Conservation (phyloP, 2,329 filamentous ascomycete species). For the Fusarium citri region DNA sequence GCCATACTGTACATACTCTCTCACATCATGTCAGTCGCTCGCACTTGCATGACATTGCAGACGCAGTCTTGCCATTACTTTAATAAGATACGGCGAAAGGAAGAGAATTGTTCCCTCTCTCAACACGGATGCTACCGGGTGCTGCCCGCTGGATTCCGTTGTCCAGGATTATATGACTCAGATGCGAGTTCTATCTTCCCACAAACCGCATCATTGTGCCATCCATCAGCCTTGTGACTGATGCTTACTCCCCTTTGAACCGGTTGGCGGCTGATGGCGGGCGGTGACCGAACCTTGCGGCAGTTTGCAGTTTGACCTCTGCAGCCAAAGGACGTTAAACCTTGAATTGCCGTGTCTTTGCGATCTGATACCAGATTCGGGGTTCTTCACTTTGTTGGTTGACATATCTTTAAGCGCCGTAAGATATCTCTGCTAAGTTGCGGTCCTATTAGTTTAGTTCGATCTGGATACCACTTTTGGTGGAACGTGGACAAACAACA, state of each 20-base stretch:
- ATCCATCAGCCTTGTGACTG: conserved; percentile 20
- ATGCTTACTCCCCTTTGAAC: conserved; percentile 8
- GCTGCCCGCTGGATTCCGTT: neutral
- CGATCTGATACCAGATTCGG: conserved; percentile 1
- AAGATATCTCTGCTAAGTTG: neutral
- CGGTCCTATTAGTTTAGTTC: neutral
- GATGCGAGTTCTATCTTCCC: neutral
- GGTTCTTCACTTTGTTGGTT: neutral
- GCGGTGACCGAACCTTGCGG: conserved; percentile 17
- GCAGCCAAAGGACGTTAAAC: conserved; percentile 30
- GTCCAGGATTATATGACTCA: neutral
- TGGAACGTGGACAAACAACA: neutral
- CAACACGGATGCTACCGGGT: neutral
- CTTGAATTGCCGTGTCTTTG: conserved; percentile 27
- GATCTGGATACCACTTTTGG: neutral
- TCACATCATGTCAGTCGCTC: neutral
- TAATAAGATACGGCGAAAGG: neutral
- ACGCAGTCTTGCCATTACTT: neutral
- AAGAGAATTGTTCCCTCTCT: neutral
- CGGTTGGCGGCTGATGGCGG: conserved; percentile 26
- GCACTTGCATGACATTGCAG: neutral
- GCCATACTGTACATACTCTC: neutral
- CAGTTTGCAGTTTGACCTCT: conserved; percentile 19
- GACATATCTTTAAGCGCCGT: neutral
- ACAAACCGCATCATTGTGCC: conserved; percentile 5